Evolutionary conservation across 169 alveolate genomes (phyloP), one percentile per base, ranked within the genome.

Genomic region (Plasmodium coatneyi): DNA sequence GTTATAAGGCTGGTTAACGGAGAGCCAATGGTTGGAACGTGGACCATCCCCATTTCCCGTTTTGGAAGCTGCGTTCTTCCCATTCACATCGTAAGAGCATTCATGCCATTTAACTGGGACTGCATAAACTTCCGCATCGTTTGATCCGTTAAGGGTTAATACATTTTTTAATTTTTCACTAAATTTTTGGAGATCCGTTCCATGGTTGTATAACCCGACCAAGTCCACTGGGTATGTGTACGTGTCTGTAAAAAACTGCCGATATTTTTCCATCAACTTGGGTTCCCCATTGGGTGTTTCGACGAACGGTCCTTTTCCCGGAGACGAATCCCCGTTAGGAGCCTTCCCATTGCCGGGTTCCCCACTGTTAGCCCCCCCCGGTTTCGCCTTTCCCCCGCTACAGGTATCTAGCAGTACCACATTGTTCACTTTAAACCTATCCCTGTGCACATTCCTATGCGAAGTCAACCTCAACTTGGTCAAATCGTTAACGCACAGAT

Each of bases 181-280:
- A 76, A 87, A 87, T 28, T 36, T 56, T 36, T 74, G 5, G 32
- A 1, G 30, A 49, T 70, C 36, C 25, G 41, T 60, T 5, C 34
- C 46, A 56, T 76, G 28, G 43, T 74, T 66, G 46, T 32, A 87
- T n/a, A 71, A 54, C 28, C 83, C 83, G 32, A 87, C 14, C 49
- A 87, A 32, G 70, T 87, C 82, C 28, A 87, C 81, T 34, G 93
- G 93, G 80, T 87, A 56, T 56, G 89, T 87, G 46, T 87, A 46
- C 22, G 39, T 19, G 16, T 78, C 87, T 10, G 93, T 34, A 19
- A 87, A 87, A 78, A 78, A 87, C n/a, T 76, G 36, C 16, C 70
- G 56, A 41, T 87, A 87, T 78, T 9, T 78, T n/a, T 78, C 43
- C 28, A 81, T 54, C 72, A 87, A 54, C 60, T 87, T 87, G 16